phyloP scores from a whole-genome alignment of 805 yeast genomes.

The Metschnikowia koreensis region DNA sequence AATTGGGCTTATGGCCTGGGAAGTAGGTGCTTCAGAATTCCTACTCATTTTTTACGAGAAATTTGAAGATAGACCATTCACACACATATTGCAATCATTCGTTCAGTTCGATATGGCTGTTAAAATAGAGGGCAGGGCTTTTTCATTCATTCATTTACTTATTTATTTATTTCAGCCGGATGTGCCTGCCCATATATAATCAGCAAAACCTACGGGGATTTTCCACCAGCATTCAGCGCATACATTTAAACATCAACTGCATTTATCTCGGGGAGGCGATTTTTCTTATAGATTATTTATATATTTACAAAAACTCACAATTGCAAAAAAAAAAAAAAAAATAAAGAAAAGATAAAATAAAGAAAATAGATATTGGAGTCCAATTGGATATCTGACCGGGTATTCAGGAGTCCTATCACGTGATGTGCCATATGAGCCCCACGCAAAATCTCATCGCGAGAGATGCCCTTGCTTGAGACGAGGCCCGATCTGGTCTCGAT shows the following conservation, averaged over 20 bases:
- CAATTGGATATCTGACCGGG: too few species aligned
- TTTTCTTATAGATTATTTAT: background rate
- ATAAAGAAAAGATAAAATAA: too few species aligned
- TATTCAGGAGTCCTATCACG: background rate
- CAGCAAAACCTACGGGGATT: background rate
- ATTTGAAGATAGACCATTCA: background rate
- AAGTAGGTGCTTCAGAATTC: background rate
- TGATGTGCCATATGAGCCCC: constrained; percentile 7
- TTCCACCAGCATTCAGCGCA: background rate
- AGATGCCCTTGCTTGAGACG: constrained; percentile 1
- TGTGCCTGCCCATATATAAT: background rate
- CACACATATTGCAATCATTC: background rate
- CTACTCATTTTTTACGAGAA: background rate
- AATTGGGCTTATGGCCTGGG: constrained; percentile 18
- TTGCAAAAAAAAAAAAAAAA: background rate
- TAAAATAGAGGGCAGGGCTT: background rate
- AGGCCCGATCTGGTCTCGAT: background rate
- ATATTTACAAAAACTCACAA: background rate
- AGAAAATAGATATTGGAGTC: too few species aligned
- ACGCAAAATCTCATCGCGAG: constrained; percentile 13
- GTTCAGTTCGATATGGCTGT: background rate
- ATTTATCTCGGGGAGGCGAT: constrained; percentile 4
- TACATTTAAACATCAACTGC: constrained; percentile 1
- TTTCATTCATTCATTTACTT: too few species aligned
- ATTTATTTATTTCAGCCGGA: too few species aligned